Conservation (phyloP, 352 stramenopile species). For the Phytopythium mirpurense region DNA sequence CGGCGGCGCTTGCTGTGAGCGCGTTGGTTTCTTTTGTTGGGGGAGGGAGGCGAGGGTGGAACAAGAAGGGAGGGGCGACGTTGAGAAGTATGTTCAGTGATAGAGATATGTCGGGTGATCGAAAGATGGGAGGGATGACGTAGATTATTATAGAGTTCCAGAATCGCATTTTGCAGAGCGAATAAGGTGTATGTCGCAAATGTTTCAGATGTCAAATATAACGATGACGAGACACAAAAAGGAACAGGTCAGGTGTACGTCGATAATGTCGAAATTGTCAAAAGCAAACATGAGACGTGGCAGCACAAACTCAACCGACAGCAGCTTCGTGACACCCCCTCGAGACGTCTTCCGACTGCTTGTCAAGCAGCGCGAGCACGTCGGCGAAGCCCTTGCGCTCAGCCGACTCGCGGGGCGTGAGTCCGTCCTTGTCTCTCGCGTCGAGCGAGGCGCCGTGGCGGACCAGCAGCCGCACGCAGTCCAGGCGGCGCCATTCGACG, state of each 20-base stretch:
- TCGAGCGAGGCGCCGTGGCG: conserved; percentile 24
- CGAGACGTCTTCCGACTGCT: neutral
- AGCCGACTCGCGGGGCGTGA: conserved; percentile 33
- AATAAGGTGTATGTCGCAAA: no score
- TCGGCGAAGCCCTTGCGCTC: conserved; percentile 28
- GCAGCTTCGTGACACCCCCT: neutral
- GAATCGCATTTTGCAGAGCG: no score
- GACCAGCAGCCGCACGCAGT: conserved; percentile 53
- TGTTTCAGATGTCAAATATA: no score
- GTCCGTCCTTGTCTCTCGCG: conserved; percentile 33
- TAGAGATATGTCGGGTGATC: no score
- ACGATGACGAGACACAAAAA: no score
- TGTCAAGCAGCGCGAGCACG: conserved; percentile 11
- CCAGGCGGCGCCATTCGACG: conserved; percentile 61
- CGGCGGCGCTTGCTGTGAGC: no score
- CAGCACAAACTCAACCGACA: neutral
- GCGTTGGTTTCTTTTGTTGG: neutral
- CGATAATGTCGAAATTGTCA: no score
- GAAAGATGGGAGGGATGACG: no score
- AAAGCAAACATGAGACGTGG: no score
- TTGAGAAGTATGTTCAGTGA: no score
- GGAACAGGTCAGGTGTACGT: no score
- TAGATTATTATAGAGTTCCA: no score
- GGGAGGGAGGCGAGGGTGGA: neutral
- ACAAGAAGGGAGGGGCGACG: neutral